Percentiles rank a stretch among this genome's conserved stretches.
Evolutionary conservation across 164 flowering plant genomes (phyloP).

Genomic region (Paratinospora sagittata): DNA sequence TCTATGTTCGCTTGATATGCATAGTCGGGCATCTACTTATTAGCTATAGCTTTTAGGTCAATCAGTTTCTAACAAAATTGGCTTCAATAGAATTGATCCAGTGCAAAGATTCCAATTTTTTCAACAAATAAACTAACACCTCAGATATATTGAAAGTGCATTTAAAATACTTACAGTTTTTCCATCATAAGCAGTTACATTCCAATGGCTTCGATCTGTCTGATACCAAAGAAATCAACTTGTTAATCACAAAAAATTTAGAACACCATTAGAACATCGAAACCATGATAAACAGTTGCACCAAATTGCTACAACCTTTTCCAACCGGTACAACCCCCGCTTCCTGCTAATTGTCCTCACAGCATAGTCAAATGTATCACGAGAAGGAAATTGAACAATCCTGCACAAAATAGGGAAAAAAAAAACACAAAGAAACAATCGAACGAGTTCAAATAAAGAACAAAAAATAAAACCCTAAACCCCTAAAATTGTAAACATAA

Average conservation of each 20-base stretch:
- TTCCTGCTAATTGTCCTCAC: not conserved
- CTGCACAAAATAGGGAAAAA: not conserved
- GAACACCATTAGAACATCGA: not conserved
- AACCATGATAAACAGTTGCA: not conserved
- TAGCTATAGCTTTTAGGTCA: no score
- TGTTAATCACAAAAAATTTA: not conserved
- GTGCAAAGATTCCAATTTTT: no score
- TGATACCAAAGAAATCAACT: not conserved
- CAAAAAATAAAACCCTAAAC: not conserved
- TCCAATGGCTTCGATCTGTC: slow-evolving; percentile 30
- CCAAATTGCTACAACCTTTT: slow-evolving; percentile 1
- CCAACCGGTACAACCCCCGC: not conserved
- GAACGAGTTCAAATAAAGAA: not conserved
- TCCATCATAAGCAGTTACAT: slow-evolving; percentile 41
- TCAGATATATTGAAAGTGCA: no score
- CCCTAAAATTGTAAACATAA: no score
- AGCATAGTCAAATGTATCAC: not conserved
- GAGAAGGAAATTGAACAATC: not conserved
- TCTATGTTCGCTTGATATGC: no score
- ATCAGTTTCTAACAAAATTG: no score
- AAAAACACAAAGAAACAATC: not conserved
- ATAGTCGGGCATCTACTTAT: no score
- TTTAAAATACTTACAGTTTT: slow-evolving; percentile 55
- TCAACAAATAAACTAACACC: no score
- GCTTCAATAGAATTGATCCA: no score